phyloP scores from a whole-genome alignment of 2,329 filamentous ascomycete species.

The Epichloe sp. region DNA sequence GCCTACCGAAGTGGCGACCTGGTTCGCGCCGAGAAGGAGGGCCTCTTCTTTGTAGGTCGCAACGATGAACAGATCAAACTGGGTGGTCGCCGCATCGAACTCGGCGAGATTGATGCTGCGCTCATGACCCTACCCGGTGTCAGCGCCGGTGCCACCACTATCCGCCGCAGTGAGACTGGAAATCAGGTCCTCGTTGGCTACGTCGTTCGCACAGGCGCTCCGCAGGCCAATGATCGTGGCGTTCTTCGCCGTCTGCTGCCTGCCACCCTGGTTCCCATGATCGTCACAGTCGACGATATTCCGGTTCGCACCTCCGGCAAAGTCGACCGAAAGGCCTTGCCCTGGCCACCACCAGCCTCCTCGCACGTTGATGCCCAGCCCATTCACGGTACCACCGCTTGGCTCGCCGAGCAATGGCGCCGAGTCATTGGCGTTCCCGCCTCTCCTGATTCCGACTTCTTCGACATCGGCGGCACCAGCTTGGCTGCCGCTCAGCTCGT shows the following conservation, averaged over 20 bases:
- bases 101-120: slow-evolving; percentile 15
- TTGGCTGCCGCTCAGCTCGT: slow-evolving; percentile 12
- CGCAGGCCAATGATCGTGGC: background rate
- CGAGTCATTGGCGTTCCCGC: slow-evolving; percentile 9
- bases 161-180: slow-evolving; percentile 10
- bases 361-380: slow-evolving; percentile 3
- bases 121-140: slow-evolving; percentile 11
- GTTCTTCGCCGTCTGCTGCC: slow-evolving; percentile 7
- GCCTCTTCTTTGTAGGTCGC: slow-evolving; percentile 13
- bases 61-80: slow-evolving; percentile 18
- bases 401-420: slow-evolving; percentile 11
- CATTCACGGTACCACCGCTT: slow-evolving; percentile 7
- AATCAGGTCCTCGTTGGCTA: slow-evolving; percentile 12
- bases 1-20: slow-evolving; percentile 15
- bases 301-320: slow-evolving; percentile 12
- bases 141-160: slow-evolving; percentile 8
- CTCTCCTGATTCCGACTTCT: slow-evolving; percentile 8
- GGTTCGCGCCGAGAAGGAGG: slow-evolving; percentile 11
- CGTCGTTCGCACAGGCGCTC: slow-evolving; percentile 5
- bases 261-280: slow-evolving; percentile 10
- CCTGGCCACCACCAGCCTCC: slow-evolving; percentile 7
- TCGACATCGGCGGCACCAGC: slow-evolving; percentile 12
- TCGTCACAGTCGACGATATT: slow-evolving; percentile 9
- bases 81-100: slow-evolving; percentile 15
- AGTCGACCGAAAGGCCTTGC: slow-evolving; percentile 11